phyloP scores from a whole-genome alignment of 257 asterid genomes.

The Scutellaria minor region DNA sequence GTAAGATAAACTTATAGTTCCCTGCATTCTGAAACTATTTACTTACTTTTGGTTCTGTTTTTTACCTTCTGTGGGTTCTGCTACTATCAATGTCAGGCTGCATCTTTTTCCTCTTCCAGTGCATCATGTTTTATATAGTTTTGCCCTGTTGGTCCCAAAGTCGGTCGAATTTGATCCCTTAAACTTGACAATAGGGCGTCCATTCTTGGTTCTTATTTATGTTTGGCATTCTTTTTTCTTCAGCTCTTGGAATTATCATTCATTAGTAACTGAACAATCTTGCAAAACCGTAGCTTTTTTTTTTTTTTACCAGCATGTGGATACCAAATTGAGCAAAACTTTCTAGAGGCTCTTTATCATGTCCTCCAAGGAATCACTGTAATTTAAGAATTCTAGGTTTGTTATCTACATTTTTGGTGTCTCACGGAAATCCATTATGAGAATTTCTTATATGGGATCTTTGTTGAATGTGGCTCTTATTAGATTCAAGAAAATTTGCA shows the following conservation, averaged over 20 bases:
- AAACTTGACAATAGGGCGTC: conserved; percentile 9
- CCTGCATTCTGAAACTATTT: not conserved
- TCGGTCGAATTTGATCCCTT: conserved; percentile 12
- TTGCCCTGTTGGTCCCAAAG: conserved; percentile 15
- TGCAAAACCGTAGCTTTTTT: not conserved
- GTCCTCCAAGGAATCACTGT: not conserved
- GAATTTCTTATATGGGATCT: not conserved
- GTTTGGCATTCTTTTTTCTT: no score
- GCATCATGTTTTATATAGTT: not conserved
- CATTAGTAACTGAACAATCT: not conserved
- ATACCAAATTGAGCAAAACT: not conserved
- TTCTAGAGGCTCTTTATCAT: not conserved
- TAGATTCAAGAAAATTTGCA: not conserved
- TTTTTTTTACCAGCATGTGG: not conserved
- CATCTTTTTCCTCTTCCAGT: not conserved
- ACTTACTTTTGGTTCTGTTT: conserved; percentile 2
- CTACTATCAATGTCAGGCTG: not conserved
- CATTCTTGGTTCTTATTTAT: not conserved
- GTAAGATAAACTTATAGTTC: not conserved
- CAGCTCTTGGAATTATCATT: not conserved
- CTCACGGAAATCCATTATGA: not conserved
- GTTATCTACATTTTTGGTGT: not conserved
- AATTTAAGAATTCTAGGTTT: not conserved
- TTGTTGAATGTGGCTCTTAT: not conserved
- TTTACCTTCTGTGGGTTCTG: conserved; percentile 1